Evolutionary conservation across 257 asterid species (phyloP), one percentile per base, ranked within the genome.

Genomic region (Leonotis leonurus): DNA sequence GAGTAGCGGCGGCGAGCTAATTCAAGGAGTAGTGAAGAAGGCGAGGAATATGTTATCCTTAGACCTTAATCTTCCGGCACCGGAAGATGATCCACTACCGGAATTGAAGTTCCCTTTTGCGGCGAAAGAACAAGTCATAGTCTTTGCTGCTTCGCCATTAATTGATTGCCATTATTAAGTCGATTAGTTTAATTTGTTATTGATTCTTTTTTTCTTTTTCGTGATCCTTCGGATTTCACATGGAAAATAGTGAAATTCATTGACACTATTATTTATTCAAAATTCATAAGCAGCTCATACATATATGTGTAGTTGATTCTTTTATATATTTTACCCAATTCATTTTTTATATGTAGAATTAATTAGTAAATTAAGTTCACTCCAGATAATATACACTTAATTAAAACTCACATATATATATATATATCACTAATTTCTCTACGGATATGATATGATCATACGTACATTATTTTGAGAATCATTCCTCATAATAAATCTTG

Each of bases 11-110:
- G 30, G 72, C 22, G 77, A 40, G 73, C 27, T n/a, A n/a, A n/a
- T 64, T 3, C 79, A 60, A 0, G 83, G 61, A 46, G 75, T n/a
- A n/a, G n/a, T n/a, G 14, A 90, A 83, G 76, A 85, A 68, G 69
- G 43, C 70, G 73, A 80, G 79, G 81, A 70, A 67, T 62, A 16
- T 81, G 0, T 54, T 89, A 62, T 67, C 87, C n/a, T 70, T 92
- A 24, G 98, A 92, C 77, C 97, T 92, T 8, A 92, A 92, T 56
- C 94, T 89, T 12, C 98, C 97, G 1, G 96, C 98, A 3, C 85
- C 96, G 24, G 96, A 82, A 33, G 94, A 82, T 14, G 81, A 85
- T 14, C 67, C 52, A 20, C n/a, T n/a, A n/a, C 35, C 46, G 36
- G 84, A 81, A 64, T 55, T 83, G 0, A 78, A 79, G 75, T 81